Percentiles rank a stretch among this genome's conserved stretches.
Conservation (phyloP, 2,329 filamentous ascomycete genomes). For the Alternaria triticimaculans region DNA sequence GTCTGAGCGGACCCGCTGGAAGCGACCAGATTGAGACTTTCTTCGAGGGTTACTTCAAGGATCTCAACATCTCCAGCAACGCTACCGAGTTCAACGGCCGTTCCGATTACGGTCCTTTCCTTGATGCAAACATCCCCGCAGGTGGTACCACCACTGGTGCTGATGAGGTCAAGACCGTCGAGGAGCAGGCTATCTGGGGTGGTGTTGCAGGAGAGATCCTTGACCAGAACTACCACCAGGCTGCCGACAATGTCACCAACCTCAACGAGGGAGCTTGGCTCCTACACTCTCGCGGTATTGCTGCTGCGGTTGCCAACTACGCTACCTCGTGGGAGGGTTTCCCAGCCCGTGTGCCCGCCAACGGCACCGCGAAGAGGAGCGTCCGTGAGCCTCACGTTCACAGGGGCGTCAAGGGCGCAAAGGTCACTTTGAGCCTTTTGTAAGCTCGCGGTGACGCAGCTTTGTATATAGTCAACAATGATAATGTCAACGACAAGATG, state of each 20-base stretch:
- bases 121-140: constrained; percentile 43
- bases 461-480: not conserved
- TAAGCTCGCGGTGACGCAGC: not conserved
- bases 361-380: constrained; percentile 9
- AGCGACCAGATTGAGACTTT: constrained; percentile 40
- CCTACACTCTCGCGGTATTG: constrained; percentile 43
- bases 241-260: constrained; percentile 47
- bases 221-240: constrained; percentile 38
- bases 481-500: not conserved
- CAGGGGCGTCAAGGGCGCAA: not conserved
- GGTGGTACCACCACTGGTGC: constrained; percentile 50
- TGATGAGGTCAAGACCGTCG: constrained; percentile 48
- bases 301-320: constrained; percentile 44
- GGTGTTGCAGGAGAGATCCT: constrained; percentile 33
- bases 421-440: not conserved
- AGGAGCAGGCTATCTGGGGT: constrained; percentile 44
- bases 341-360: constrained; percentile 24
- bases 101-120: constrained; percentile 49
- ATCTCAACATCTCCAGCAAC: constrained; percentile 35
- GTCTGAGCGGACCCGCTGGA: constrained; percentile 41
- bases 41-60: constrained; percentile 43
- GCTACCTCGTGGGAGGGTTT: constrained; percentile 34
- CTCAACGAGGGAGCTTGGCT: constrained; percentile 38
- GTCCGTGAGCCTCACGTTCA: not conserved
- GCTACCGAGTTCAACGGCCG: constrained; percentile 47